Base-by-base conservation (phyloP, 2,329 filamentous ascomycete genomes). In the Epicoccum nigrum region DNA sequence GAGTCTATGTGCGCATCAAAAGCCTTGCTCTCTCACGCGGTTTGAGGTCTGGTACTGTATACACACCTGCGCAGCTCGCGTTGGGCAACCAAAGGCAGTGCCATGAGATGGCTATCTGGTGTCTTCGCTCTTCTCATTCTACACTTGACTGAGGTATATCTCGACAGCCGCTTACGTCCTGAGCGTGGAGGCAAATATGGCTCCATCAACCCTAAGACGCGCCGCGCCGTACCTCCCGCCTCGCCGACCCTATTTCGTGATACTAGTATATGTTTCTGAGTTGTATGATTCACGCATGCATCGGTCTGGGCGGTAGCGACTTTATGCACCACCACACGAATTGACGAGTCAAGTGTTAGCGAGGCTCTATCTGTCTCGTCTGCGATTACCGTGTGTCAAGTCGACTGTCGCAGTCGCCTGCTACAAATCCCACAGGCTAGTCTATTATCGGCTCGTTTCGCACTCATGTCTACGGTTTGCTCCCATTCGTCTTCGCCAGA, bases 261-360 rank as follows among this genome's bases (percentile, higher is more conserved):
- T 55, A 60, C 60, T 59, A 62, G 55, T 55, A 60, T 59, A 55
- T 48, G 60, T 63, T 66, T 67, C 61, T 56, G 55, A 62, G 59
- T 46, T 65, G 68, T 69, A 50, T 68, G 65, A 66, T 60, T 64
- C 55, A 47, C 64, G 55, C 60, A 62, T 62, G 54, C 50, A 39
- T 51, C 56, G 66, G 65, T 41, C 56, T 56, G 56, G 55, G 56
- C 65, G 60, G 65, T 62, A 59, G 56, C 40, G 27, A 40, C 20
- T 56, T 58, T 42, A 68, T 62, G 55, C 57, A 59, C 49, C 44
- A 54, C 47, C 32, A 47, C 39, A 43, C 38, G 50, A 51, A 55
- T 45, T 45, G 40, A 43, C 56, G 55, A 54, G 31, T 54, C 53
- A 58, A 46, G 56, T 51, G 45, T 53, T 54, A 55, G 54, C 55